Base-by-base conservation (phyloP, 768 basidiomycete species). In the Candolleomyces eurysporus region DNA sequence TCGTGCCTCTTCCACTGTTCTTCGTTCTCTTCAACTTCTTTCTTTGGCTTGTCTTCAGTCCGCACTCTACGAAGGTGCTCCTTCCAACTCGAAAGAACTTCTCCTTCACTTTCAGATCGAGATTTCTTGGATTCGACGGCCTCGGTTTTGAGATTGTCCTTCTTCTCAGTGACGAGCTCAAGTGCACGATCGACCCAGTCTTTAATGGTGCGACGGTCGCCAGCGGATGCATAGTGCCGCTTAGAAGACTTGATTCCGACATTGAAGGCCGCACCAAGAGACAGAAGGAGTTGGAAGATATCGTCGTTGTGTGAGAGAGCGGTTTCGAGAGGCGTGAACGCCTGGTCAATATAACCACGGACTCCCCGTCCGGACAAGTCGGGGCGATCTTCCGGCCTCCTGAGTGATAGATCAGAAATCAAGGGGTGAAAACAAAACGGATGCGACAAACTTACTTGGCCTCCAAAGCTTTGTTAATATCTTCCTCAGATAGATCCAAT, bases 101-200 rank as follows among this genome's bases (percentile, higher is more conserved):
- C 30, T 9, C 1, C 14, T n/a, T 31, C 21, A 42, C n/a, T 32
- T 5, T 51, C 42, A 16, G 26, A 32, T 11, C 26, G n/a, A 3
- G 48, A 26, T 5, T 42, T 40, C 49, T 46, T 39, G 1, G 26
- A 16, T 21, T 56, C 48, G 2, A 55, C 51, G 6, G 54, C 50
- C n/a, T 49, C 56, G 0, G 54, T 57, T 17, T 73, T 65, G 22
- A 67, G 53, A 30, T 71, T 50, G 3, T 62, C 61, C 16, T 77
- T 72, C 17, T 67, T 59, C 2, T 62, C 52, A 7, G 64, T 57
- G 26, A 77, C 39, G 7, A 60, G 52, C 3, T 61, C 30, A 13
- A 79, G 66, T 4, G 73, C 73, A 46, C 60, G 71, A 7, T 74
- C 71, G 8, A 79, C 73, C 77, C 78, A 82, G 54, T 81, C 79